Base-by-base conservation (phyloP, 371 early-diverging fungal species). In the Amoeboaphelidium occidentale region DNA sequence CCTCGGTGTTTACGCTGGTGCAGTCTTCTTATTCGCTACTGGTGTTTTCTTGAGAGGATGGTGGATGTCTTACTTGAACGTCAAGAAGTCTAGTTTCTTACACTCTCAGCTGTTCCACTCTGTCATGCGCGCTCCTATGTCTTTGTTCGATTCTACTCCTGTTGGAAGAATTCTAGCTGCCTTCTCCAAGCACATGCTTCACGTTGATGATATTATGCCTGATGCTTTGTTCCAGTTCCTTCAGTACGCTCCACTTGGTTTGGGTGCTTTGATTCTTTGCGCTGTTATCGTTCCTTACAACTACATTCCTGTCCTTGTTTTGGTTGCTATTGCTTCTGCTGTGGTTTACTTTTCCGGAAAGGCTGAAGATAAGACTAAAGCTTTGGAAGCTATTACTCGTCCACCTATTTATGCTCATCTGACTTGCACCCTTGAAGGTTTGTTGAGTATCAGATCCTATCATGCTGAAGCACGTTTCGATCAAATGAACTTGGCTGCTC, bases 121-220 rank as follows among this genome's bases (percentile, higher is more conserved):
- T 48, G 58, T 67, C 12, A 48, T 75, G 59, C 69, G 73, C 6
- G 78, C 87, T 10, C 90, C 91, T 20, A 86, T 86, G 83, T 66
- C 74, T 0, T 91, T 85, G 57, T 85, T 80, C 55, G 84, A 88
- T 55, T 75, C 79, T 0, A 89, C 86, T 1, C 94, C 87, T 0
- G 60, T 84, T 14, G 89, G 90, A 21, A 74, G 84, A 42, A 76
- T 88, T 39, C 55, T 89, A 42, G 76, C 85, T 52, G 67, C 81
- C 52, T 86, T 93, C 60, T 80, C 85, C 56, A 80, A 83, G 48
- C 87, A 94, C 62, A 70, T 84, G 47, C 73, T 72, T 53, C 72
- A 78, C 20, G 68, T 87, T 2, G 94, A 93, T 58, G 84, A 82
- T 50, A 63, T 58, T 1, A 42, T 71, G 25, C 63, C 66, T 17